Conservation (phyloP, 768 basidiomycete species). For the Hypholoma sublateritium region DNA sequence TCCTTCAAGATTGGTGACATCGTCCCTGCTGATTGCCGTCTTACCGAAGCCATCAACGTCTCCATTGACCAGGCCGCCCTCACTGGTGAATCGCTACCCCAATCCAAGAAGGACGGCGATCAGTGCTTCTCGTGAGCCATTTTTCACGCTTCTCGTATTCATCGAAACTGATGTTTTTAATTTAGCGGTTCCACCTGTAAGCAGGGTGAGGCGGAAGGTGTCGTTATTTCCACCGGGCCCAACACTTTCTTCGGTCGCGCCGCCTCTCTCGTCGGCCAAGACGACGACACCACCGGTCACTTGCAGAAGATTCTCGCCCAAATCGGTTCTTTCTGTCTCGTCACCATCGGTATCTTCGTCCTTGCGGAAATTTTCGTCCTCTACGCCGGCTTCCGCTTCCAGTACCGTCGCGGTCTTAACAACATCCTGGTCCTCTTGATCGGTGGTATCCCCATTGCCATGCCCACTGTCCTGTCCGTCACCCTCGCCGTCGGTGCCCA, state of each 20-base stretch:
- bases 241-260: constrained; percentile 99
- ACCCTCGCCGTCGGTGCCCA: constrained; percentile 98
- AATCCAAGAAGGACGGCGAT: constrained; percentile 89
- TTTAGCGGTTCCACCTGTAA: constrained; percentile 94
- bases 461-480: constrained; percentile 98
- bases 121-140: constrained; percentile 94
- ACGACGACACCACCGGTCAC: constrained; percentile 97
- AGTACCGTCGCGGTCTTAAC: constrained; percentile 92
- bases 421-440: constrained; percentile 98
- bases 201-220: constrained; percentile 98
- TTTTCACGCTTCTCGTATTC: constrained; percentile 3
- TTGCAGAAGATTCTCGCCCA: constrained; percentile 98
- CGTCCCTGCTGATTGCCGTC: constrained; percentile 96
- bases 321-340: constrained; percentile 96
- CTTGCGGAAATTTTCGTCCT: constrained; percentile 91
- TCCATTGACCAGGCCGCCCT: constrained; percentile 98
- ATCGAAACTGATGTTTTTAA: constrained; percentile 7
- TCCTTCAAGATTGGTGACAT: constrained; percentile 99
- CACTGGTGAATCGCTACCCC: constrained; percentile 95
- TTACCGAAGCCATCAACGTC: constrained; percentile 94
- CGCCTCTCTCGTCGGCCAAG: constrained; percentile 94
- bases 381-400: constrained; percentile 89
- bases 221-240: constrained; percentile 96
- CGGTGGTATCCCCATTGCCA: constrained; percentile 99
- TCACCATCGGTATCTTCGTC: constrained; percentile 95